phyloP scores from a whole-genome alignment of 306 rosid genomes.

The Ammopiptanthus mongolicus region DNA sequence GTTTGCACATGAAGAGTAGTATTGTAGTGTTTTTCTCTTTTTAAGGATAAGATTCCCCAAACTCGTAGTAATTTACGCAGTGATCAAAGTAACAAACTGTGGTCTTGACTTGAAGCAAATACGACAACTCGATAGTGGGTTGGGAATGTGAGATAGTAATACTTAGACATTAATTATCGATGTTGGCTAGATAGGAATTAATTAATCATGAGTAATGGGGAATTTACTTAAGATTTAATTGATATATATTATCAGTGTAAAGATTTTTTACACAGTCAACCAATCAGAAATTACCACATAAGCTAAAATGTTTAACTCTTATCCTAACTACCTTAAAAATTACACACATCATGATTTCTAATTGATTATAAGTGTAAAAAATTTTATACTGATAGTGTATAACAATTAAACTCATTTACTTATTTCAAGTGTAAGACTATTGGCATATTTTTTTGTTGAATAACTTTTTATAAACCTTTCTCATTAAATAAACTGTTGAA shows the following conservation, averaged over 20 bases:
- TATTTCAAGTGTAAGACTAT: not conserved
- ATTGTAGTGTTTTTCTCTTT: not conserved
- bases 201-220: not conserved
- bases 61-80: not conserved
- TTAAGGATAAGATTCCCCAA: conserved; percentile 11
- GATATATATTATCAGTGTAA: too few species aligned
- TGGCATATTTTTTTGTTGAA: not conserved
- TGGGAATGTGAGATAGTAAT: not conserved
- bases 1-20: conserved; percentile 4
- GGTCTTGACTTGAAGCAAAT: conserved; percentile 23
- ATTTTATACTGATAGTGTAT: too few species aligned
- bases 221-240: too few species aligned
- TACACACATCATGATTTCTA: too few species aligned
- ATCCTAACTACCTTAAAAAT: too few species aligned
- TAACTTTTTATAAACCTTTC: not conserved
- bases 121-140: not conserved
- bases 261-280: too few species aligned
- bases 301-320: too few species aligned
- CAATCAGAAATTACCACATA: too few species aligned
- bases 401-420: too few species aligned
- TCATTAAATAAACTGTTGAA: not conserved
- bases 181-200: not conserved
- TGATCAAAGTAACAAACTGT: conserved; percentile 14
- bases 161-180: not conserved
- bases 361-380: too few species aligned